Evolutionary conservation across 139 green algal species (phyloP), one percentile per base, ranked within the genome.

Genomic region (Trebouxia sp.): DNA sequence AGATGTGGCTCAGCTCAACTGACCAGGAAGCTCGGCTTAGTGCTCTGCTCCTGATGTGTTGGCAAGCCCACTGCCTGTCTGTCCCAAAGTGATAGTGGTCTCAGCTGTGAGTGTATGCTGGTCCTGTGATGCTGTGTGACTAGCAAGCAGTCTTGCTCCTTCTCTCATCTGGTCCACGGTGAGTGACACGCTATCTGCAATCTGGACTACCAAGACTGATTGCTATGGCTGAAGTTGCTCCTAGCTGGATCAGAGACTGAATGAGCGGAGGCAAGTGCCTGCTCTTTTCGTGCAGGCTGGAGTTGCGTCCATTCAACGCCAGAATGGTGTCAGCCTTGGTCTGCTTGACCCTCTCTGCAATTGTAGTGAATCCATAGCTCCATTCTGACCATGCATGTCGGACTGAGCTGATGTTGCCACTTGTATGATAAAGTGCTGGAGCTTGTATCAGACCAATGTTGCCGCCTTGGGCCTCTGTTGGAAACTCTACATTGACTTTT

Each of bases 41-140:
- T 62, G 51, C 51, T 62, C 51, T 62, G 51, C 51, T 62, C 51
- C 51, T 62, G 51, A 62, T 62, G 11, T 62, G 51, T 62, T 62
- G 51, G 14, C 51, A 62, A 62, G 51, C 51, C 51, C 51, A 62
- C 14, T 62, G 51, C 51, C 10, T 62, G 10, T 17, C 51, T 62
- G 51, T 62, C 51, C 51, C 51, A 62, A 62, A 62, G 51, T 62
- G 10, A 62, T 62, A n/a, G 51, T 17, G 14, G 51, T 62, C 51
- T 62, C 51, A 62, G 51, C 51, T 62, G 51, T 62, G 51, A 62
- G 51, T 62, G 51, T 62, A 62, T 62, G 51, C 11, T 62, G 14
- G 10, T 62, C 51, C 51, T 62, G 10, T n/a, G 10, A 28, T 62
- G 51, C 51, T 62, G 51, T 62, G 51, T 62, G 51, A 62, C 51